phyloP scores from a whole-genome alignment of 1,284 basidiomycete genomes.

The Heimioporus retisporus region DNA sequence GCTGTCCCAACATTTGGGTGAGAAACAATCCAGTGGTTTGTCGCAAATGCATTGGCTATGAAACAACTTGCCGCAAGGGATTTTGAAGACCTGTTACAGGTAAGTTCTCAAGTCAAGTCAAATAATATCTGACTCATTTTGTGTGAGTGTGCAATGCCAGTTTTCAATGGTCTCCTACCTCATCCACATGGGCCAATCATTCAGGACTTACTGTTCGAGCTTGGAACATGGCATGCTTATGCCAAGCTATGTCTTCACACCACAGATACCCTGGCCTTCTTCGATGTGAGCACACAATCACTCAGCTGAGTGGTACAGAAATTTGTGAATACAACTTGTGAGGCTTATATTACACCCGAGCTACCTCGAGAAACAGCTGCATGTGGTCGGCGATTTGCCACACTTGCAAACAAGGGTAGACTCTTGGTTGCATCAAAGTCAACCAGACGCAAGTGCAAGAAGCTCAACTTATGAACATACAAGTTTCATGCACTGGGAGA shows the following conservation, averaged over 20 bases:
- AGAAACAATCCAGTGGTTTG: constrained; percentile 3
- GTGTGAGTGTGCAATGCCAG: background rate
- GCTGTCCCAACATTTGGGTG: background rate
- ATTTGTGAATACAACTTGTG: background rate
- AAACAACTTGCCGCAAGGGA: background rate
- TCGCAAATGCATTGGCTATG: background rate
- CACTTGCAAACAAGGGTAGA: background rate
- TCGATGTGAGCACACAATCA: background rate
- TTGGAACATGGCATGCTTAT: background rate
- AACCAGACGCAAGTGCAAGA: background rate
- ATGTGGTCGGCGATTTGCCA: background rate
- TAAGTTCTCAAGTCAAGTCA: background rate
- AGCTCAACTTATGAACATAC: background rate
- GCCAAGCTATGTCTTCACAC: constrained; percentile 1
- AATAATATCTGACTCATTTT: background rate
- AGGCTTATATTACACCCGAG: constrained; percentile 12
- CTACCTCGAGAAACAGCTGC: background rate
- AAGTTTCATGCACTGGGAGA: background rate
- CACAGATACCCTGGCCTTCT: background rate
- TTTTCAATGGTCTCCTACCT: constrained; percentile 3
- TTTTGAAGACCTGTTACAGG: constrained; percentile 4
- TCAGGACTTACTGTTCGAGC: background rate
- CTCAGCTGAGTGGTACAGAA: background rate
- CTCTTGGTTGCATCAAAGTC: background rate
- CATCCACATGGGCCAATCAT: background rate